Conservation (phyloP, 495 filamentous ascomycete genomes). For the Patellaria atrata region DNA sequence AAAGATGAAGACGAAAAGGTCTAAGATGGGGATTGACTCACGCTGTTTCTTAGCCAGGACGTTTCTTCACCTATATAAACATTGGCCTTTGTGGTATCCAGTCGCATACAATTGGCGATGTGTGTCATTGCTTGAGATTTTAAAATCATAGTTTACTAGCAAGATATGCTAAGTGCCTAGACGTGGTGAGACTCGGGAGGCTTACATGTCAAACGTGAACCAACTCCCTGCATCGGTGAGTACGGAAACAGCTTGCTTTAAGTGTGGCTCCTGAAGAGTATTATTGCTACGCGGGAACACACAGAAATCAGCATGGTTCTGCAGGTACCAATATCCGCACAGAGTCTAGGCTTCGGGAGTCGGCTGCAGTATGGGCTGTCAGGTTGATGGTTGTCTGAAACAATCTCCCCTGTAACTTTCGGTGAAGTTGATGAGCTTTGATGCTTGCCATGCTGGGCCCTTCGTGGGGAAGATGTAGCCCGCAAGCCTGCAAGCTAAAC, state of each 20-base stretch:
- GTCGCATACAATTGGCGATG: slow-evolving; percentile 24
- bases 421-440: too few relatives aligned
- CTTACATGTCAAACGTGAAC: slow-evolving; percentile 23
- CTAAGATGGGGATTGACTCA: too few relatives aligned
- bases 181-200: slow-evolving; percentile 21
- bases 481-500: slow-evolving; percentile 11
- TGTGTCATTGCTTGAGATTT: slow-evolving; percentile 21
- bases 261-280: slow-evolving; percentile 21
- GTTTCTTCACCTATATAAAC: slow-evolving; percentile 21
- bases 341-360: slow-evolving; percentile 18
- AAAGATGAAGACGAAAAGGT: too few relatives aligned
- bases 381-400: too few relatives aligned
- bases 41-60: slow-evolving; percentile 6
- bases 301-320: slow-evolving; percentile 9
- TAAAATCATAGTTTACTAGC: slow-evolving; percentile 13
- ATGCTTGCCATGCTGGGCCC: slow-evolving; percentile 18
- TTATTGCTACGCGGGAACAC: slow-evolving; percentile 20
- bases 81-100: slow-evolving; percentile 12
- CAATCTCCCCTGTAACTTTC: too few relatives aligned
- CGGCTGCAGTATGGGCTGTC: too few relatives aligned
- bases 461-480: slow-evolving; percentile 22
- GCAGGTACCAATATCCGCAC: slow-evolving; percentile 19
- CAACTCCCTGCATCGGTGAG: slow-evolving; percentile 20
- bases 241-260: slow-evolving; percentile 19
- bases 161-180: slow-evolving; percentile 11